Conservation (phyloP, 352 stramenopile species). For the Pythium rhizo-oryzae region DNA sequence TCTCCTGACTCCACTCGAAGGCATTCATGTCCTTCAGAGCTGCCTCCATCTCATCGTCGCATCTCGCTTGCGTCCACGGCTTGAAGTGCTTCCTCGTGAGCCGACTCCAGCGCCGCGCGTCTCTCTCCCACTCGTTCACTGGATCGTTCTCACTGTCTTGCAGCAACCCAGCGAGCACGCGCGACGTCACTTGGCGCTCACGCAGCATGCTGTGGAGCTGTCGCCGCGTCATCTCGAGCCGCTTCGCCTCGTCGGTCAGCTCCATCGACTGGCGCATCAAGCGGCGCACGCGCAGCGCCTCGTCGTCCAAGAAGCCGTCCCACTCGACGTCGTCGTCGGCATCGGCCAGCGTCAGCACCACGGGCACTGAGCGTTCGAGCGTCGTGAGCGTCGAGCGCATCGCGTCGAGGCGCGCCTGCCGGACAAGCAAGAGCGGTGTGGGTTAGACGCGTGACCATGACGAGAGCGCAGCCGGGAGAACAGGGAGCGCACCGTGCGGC, state of each 20-base stretch:
- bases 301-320: not conserved
- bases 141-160: not conserved
- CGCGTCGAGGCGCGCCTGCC: no score
- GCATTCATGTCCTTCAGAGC: constrained; percentile 5
- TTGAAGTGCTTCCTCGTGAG: not conserved
- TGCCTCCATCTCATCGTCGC: not conserved
- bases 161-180: not conserved
- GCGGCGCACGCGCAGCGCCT: not conserved
- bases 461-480: no score
- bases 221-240: no score
- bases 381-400: not conserved
- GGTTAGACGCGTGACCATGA: not conserved
- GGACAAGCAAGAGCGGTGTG: no score
- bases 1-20: constrained; percentile 4
- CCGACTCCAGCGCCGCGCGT: no score
- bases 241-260: no score
- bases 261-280: not conserved
- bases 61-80: not conserved
- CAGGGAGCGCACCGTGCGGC: no score
- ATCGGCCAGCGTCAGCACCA: not conserved
- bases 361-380: constrained; percentile 3
- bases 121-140: no score
- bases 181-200: no score
- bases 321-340: constrained; percentile 5
- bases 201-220: no score